Evolutionary conservation across 2,329 filamentous ascomycete genomes (phyloP), one percentile per base, ranked within the genome.

Genomic region (Gaeumannomyces tritici): DNA sequence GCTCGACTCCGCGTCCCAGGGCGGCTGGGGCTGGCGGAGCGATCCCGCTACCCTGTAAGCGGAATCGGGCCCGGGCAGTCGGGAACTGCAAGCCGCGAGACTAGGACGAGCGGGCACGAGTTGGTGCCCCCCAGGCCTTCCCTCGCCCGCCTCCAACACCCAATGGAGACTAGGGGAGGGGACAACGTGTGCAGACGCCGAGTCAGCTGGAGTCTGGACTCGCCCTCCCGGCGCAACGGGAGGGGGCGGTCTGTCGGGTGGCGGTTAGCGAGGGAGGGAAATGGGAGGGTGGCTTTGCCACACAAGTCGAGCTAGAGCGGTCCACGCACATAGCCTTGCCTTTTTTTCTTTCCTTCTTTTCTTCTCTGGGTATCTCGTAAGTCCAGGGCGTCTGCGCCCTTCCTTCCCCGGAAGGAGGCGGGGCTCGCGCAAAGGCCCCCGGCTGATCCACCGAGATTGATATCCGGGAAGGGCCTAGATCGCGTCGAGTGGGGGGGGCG

Each of bases 1-100:
- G 66, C 68, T 80, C 9, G 70, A 69, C 57, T 68, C 71, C 13
- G 67, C 67, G 57, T 66, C 64, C n/a, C 64, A 68, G 26, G 72
- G 71, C 47, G 76, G 77, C 9, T 80, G 76, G 73, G 79, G 79
- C 51, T 82, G 79, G 79, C 73, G 74, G 62, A 73, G 69, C 57
- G 76, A 78, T 62, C 72, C 80, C 62, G 76, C 76, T 31, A 74
- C 74, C 62, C 61, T 80, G 51, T 78, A 68, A 71, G 21, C 54
- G 55, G 47, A 7, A 21, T n/a, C 42, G 42, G 42, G 6, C n/a
- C 42, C 42, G n/a, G 42, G 21, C 21, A 4, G 4, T 51, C 42
- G 42, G 42, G 42, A n/a, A 51, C 21, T 11, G 4, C 2, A 51
- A 18, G 2, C 42, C 18, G n/a, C 42, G 42, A n/a, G n/a, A n/a